Conservation (phyloP, 2,329 filamentous ascomycete species). For the Lachnellula willkommii region DNA sequence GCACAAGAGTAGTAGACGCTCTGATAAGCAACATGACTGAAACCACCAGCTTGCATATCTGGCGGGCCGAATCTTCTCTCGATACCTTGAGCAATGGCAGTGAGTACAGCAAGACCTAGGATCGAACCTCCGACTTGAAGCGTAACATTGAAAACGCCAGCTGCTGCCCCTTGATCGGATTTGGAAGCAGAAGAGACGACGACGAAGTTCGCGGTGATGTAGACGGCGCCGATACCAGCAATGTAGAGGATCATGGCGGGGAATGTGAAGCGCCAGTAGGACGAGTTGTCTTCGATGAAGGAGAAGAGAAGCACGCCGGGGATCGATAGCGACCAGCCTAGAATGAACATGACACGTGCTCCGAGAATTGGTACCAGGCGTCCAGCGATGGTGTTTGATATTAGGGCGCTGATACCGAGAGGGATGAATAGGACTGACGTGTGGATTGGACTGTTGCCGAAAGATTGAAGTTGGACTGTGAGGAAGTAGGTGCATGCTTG, state of each 20-base stretch:
- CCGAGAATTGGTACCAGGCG: neutral
- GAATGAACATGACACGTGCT: neutral
- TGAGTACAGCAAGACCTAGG: conserved; percentile 1
- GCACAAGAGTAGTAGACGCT: conserved; percentile 3
- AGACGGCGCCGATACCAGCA: conserved; percentile 3
- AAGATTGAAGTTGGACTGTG: conserved; percentile 3
- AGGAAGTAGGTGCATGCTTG: conserved; percentile 8
- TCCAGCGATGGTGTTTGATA: conserved; percentile 1
- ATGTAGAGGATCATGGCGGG: conserved; percentile 6
- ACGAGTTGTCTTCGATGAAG: neutral
- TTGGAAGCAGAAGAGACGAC: conserved; percentile 1
- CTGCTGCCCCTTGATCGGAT: conserved; percentile 4
- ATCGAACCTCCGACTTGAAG: conserved; percentile 3
- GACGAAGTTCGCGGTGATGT: conserved; percentile 4
- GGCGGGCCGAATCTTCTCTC: neutral
- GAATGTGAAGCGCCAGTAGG: conserved; percentile 4
- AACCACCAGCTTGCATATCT: neutral
- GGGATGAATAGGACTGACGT: conserved; percentile 6
- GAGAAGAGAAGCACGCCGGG: conserved; percentile 2
- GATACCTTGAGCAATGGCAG: conserved; percentile 1
- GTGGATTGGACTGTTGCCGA: conserved; percentile 4
- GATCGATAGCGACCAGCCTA: neutral
- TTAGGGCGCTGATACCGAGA: neutral
- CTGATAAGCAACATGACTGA: neutral
- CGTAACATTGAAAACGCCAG: conserved; percentile 7